phyloP scores from a whole-genome alignment of 225 moss, liverwort and hornwort genomes.

The Climacium dendroides region DNA sequence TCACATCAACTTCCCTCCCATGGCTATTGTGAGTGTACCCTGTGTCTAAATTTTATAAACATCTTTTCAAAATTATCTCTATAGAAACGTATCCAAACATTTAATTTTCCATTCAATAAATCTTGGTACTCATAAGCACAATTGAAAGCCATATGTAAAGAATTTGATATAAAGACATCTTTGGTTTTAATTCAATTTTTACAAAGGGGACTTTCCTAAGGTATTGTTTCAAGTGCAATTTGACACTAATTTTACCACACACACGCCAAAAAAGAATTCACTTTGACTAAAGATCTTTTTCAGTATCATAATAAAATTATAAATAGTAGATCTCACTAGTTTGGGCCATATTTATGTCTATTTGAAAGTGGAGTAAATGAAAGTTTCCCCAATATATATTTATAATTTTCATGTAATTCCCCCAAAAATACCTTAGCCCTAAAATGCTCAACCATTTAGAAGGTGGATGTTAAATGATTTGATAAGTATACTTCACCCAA shows the following conservation, averaged over 20 bases:
- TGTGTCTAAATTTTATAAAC: neutral
- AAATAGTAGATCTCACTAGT: too few species aligned
- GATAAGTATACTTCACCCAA: too few species aligned
- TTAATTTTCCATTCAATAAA: accelerated
- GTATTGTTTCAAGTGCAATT: neutral
- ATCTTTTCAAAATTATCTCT: neutral
- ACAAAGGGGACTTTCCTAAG: neutral
- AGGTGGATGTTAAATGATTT: too few species aligned
- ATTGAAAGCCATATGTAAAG: neutral
- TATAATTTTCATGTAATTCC: too few species aligned
- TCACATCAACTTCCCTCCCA: accelerated
- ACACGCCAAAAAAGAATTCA: neutral
- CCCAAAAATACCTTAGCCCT: too few species aligned
- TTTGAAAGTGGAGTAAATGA: too few species aligned
- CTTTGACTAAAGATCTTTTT: accelerated
- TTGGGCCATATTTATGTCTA: too few species aligned
- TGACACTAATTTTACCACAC: accelerated
- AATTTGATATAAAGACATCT: neutral
- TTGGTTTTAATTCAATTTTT: neutral
- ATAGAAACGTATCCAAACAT: neutral
- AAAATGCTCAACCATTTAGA: too few species aligned
- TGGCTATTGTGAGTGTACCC: neutral
- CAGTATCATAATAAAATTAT: neutral
- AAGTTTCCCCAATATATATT: too few species aligned
- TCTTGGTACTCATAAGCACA: neutral